These are phyloP conservation scores for Berberis thunbergii DNA, from an alignment of 164 flowering plant species.

Conservation along the genomic window DNA sequence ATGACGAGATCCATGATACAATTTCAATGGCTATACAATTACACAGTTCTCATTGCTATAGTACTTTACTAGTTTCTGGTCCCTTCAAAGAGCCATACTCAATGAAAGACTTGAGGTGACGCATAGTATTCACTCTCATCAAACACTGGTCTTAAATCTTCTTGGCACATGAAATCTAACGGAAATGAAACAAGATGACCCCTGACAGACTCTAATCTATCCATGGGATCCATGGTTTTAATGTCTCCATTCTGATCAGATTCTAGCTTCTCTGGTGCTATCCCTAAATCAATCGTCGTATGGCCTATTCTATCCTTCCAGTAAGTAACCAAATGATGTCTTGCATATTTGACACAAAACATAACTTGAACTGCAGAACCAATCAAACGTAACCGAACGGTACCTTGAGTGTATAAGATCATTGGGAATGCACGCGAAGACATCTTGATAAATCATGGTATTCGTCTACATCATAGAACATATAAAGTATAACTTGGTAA, in stretches of 20 bases:
- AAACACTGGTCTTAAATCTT: slow-evolving; percentile 93
- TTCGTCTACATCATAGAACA: slow-evolving; percentile 40
- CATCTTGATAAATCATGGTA: slow-evolving; percentile 80
- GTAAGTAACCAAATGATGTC: slow-evolving; percentile 6
- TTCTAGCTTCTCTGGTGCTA: slow-evolving; percentile 71
- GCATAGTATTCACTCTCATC: slow-evolving; percentile 92
- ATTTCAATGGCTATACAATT: background rate
- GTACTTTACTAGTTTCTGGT: background rate
- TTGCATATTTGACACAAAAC: background rate
- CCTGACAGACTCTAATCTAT: slow-evolving; percentile 52
- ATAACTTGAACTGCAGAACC: background rate
- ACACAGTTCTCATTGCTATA: background rate
- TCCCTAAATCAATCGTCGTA: slow-evolving; percentile 89
- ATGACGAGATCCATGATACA: no score
- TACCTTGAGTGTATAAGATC: slow-evolving; percentile 91
- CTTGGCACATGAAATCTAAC: slow-evolving; percentile 79
- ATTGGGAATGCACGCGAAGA: slow-evolving; percentile 85
- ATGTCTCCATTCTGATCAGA: slow-evolving; percentile 57
- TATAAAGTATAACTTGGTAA: background rate
- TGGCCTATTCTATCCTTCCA: slow-evolving; percentile 83
- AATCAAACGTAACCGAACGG: background rate
- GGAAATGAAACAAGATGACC: slow-evolving; percentile 97
- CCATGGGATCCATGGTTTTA: slow-evolving; percentile 51
- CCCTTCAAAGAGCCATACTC: slow-evolving; percentile 4
- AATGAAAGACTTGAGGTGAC: slow-evolving; percentile 85